A percentile compares a stretch with the other conserved stretches of the same genome.
Evolutionary conservation across 495 filamentous ascomycete genomes (phyloP).

Genomic region (Penicillium parvum): DNA sequence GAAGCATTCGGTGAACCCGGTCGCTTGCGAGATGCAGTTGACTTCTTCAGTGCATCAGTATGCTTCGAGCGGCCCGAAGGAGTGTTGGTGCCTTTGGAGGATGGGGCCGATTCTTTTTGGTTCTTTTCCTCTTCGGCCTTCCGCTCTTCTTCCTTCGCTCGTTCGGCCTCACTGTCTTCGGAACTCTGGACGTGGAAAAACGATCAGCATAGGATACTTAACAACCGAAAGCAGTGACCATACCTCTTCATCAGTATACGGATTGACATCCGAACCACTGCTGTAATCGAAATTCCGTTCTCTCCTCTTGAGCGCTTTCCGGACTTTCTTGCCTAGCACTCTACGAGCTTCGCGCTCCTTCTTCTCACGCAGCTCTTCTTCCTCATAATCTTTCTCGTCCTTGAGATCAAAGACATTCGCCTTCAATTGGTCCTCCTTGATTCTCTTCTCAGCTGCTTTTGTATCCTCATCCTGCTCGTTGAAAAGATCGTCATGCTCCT

Average conservation of each 20-base stretch:
- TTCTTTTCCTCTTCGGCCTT: slow-evolving; percentile 62
- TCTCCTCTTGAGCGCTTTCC: slow-evolving; percentile 73
- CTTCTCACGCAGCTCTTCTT: slow-evolving; percentile 67
- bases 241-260: slow-evolving; percentile 60
- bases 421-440: slow-evolving; percentile 81
- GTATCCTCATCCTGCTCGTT: slow-evolving; percentile 74
- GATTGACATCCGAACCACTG: slow-evolving; percentile 67
- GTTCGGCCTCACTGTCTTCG: slow-evolving; percentile 47
- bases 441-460: slow-evolving; percentile 78
- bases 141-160: slow-evolving; percentile 63
- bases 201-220: slow-evolving; percentile 2
- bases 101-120: slow-evolving; percentile 52
- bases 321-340: slow-evolving; percentile 66
- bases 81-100: slow-evolving; percentile 69
- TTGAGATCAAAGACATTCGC: slow-evolving; percentile 84
- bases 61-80: slow-evolving; percentile 60
- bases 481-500: slow-evolving; percentile 76
- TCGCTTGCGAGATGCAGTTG: slow-evolving; percentile 63
- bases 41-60: slow-evolving; percentile 54
- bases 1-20: slow-evolving; percentile 82
- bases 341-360: slow-evolving; percentile 62
- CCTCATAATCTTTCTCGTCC: slow-evolving; percentile 80
- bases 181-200: slow-evolving; percentile 29
- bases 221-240: not conserved
- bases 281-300: slow-evolving; percentile 86